Conservation (phyloP, 352 stramenopile genomes). For the Globisporangium orthogonon region DNA sequence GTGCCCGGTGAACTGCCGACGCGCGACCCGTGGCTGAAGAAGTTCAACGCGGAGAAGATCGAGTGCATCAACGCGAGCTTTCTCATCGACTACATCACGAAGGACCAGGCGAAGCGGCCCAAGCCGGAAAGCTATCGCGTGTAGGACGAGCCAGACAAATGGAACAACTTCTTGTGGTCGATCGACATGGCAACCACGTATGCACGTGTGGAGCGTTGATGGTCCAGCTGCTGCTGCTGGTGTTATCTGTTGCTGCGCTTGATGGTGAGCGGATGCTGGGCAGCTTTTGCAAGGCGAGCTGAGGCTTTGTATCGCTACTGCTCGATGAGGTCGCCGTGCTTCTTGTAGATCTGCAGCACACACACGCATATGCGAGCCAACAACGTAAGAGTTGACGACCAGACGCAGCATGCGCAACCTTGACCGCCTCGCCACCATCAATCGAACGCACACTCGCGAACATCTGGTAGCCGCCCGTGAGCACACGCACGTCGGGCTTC, state of each 20-base stretch:
- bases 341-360: slow-evolving; percentile 15
- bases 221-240: background rate
- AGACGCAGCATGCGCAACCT: background rate
- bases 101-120: slow-evolving; percentile 56
- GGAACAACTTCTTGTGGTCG: background rate
- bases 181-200: background rate
- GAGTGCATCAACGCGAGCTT: slow-evolving; percentile 74
- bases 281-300: background rate
- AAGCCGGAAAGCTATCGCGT: slow-evolving; percentile 45
- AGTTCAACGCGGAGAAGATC: slow-evolving; percentile 52
- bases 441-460: slow-evolving; percentile 41
- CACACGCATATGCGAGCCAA: background rate
- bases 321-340: slow-evolving; percentile 17
- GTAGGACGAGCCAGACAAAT: slow-evolving; percentile 15
- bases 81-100: slow-evolving; percentile 84
- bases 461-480: slow-evolving; percentile 62
- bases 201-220: background rate
- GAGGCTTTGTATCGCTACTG: background rate
- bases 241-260: background rate
- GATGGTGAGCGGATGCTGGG: background rate
- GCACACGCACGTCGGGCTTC: slow-evolving; percentile 56
- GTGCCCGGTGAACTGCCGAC: slow-evolving; percentile 42
- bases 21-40: slow-evolving; percentile 69
- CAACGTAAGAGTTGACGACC: no score
- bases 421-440: background rate